Evolutionary conservation across 306 rosid genomes (phyloP).

Genomic region (Ziziphus jujuba): DNA sequence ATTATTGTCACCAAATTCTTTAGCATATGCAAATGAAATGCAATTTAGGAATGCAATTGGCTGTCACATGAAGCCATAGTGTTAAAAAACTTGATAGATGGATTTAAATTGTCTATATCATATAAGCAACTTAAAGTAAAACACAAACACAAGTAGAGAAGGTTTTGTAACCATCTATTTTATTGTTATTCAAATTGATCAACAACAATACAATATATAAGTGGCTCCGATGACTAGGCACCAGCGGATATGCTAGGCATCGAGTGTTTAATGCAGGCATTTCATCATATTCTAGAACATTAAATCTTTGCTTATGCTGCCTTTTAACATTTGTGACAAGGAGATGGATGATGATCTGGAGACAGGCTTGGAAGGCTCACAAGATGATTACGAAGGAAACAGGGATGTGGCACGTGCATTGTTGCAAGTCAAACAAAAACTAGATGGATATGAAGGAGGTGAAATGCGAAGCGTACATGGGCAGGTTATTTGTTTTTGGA

Average conservation of each 20-base stretch:
- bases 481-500: slow-evolving; percentile 55
- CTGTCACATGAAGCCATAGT: not conserved
- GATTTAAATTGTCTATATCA: no score
- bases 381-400: slow-evolving; percentile 79
- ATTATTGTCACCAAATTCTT: not conserved
- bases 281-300: slow-evolving; percentile 4
- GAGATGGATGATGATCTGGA: slow-evolving; percentile 79
- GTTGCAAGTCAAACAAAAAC: slow-evolving; percentile 88
- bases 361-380: slow-evolving; percentile 61
- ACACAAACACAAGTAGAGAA: no score
- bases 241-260: no score
- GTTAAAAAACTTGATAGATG: no score
- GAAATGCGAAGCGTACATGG: slow-evolving; percentile 91
- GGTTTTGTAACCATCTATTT: no score
- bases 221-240: no score
- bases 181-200: no score
- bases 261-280: no score
- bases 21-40: not conserved
- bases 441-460: slow-evolving; percentile 94
- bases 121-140: no score
- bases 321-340: slow-evolving; percentile 35
- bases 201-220: slow-evolving; percentile 7
- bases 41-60: not conserved
- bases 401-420: slow-evolving; percentile 92
- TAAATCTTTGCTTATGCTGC: slow-evolving; percentile 16